Evolutionary conservation across 805 yeast species (phyloP).

Genomic region (Wilhelminamyces savonicus): DNA sequence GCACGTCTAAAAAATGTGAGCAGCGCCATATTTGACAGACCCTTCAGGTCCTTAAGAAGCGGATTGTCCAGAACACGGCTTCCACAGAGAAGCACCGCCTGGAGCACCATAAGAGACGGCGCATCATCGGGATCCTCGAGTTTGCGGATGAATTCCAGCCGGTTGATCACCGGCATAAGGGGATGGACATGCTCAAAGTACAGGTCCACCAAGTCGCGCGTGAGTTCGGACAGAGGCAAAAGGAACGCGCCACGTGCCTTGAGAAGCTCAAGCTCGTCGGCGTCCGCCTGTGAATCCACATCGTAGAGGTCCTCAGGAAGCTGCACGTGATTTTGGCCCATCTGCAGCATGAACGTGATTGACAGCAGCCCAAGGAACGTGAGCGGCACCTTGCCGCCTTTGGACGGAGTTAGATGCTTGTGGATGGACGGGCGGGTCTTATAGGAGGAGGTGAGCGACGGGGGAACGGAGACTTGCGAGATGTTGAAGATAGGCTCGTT

Average conservation of each 20-base stretch:
- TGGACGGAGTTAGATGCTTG: conserved; percentile 11
- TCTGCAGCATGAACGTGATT: conserved; percentile 40
- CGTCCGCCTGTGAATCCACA: conserved; percentile 34
- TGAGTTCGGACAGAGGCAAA: conserved; percentile 54
- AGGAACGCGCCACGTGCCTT: conserved; percentile 64
- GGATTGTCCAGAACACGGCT: conserved; percentile 55
- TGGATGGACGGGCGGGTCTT: conserved; percentile 34
- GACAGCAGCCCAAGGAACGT: conserved; percentile 53
- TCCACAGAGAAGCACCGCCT: conserved; percentile 65
- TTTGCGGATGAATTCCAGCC: conserved; percentile 52
- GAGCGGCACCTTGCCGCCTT: conserved; percentile 19
- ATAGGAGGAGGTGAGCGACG: conserved; percentile 36
- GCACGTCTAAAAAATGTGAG: conserved; percentile 60
- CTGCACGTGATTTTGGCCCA: conserved; percentile 43
- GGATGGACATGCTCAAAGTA: conserved; percentile 67
- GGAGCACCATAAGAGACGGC: conserved; percentile 60
- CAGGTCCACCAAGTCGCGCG: conserved; percentile 52
- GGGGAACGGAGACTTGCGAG: conserved; percentile 36
- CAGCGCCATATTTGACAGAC: conserved; percentile 46
- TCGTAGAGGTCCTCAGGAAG: conserved; percentile 37
- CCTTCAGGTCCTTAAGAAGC: conserved; percentile 41
- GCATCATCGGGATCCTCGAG: conserved; percentile 50
- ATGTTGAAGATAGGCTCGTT: conserved; percentile 37
- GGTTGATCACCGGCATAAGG: conserved; percentile 59
- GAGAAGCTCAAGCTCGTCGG: conserved; percentile 60